Base-by-base conservation (phyloP, 179 eudicot genomes). In the Spergularia azorica region DNA sequence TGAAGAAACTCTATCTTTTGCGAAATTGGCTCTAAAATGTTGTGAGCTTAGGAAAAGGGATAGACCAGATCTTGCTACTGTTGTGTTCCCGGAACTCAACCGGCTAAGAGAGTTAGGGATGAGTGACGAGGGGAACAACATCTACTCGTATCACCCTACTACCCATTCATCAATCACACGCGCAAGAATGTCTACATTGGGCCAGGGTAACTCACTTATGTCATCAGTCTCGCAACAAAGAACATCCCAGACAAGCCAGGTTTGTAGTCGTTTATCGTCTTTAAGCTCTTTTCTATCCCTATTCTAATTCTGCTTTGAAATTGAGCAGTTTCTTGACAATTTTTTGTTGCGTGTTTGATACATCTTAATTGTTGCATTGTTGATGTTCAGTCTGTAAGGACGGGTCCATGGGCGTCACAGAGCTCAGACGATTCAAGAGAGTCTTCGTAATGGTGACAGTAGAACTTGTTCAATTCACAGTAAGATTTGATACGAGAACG, bases 31-130 rank as follows among this genome's bases (percentile, higher is more conserved):
- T 50, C 67, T 86, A 1, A 67, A 77, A 69, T 86, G 89, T 50
- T 75, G 79, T 4, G 89, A 86, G 85, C 83, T 86, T 26, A 81
- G 89, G 76, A 83, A 82, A 82, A 80, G 67, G 80, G 89, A 86
- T 55, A 61, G 89, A 3, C 89, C 89, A 4, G 85, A 84, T 84
- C 85, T 86, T 63, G 79, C 82, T 39, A 79, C 74, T 7, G 85
- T 83, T 58, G 78, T 86, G 43, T 77, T 86, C 56, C 87, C 87
- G 5, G 87, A 77, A 78, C 85, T 86, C 32, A 38, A 13, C 56
- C 70, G 75, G 18, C 72, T 86, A 12, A 79, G 75, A 60, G 88
- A 81, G 51, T 54, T 76, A 36, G 86, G 82, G 21, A 78, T 80
- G 84, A 68, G 52, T 9, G 83, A 63, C 54, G 88, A 77, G 39